Evolutionary conservation across 768 basidiomycete genomes (phyloP), one percentile per base, ranked within the genome.

Genomic region (Lactarius vividus): DNA sequence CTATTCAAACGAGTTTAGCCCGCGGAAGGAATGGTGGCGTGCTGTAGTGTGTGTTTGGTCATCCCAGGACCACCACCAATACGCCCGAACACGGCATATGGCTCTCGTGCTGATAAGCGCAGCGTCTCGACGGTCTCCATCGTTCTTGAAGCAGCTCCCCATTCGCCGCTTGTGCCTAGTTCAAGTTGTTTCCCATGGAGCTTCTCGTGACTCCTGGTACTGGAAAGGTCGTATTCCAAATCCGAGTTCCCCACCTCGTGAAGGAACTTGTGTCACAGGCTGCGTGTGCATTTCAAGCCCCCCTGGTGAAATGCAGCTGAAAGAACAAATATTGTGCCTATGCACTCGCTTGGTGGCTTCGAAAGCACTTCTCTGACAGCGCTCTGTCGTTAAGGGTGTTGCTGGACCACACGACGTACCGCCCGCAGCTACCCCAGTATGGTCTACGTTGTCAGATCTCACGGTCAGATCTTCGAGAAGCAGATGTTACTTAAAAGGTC

Each of bases 341-440:
- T 49, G n/a, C 5, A 35, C 55, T 61, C 20, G n/a, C 35, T 56
- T 39, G 33, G 64, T 64, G 54, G 55, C 55, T 57, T 61, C 33
- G 42, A 57, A 49, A 55, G 26, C 13, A 44, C 29, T 44, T 31
- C 49, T 18, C 2, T 33, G n/a, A 44, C 9, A 18, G 52, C 29
- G 29, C 26, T 15, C 13, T 1, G 6, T 35, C 10, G 20, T 35
- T 39, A 29, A 15, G 46, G 11, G n/a, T 31, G 63, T 54, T 42
- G 52, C 40, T 59, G 52, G 33, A 8, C 23, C 23, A 26, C 13
- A 11, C 13, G n/a, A 23, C 4, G 49, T 49, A 15, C 23, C 49
- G 23, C 5, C 13, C 5, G 6, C 49, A 15, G 15, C 11, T 26
- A 5, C 6, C 13, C 23, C 42, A 44, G 42, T 49, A 26, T 26